phyloP scores from a whole-genome alignment of 805 yeast species.

The Barnettozyma sucrosica region DNA sequence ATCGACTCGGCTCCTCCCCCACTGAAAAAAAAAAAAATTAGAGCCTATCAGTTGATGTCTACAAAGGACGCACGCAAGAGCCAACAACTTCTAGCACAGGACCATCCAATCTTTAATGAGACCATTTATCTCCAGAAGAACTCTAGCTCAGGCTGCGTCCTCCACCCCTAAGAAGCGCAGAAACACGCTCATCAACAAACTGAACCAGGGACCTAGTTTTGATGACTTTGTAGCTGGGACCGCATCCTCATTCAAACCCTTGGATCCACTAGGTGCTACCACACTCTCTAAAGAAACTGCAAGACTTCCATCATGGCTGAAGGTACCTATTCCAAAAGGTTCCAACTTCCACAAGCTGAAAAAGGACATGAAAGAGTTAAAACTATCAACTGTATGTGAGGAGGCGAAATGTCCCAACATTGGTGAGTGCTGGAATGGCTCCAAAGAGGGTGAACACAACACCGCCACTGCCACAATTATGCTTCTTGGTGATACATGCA shows the following conservation, averaged over 20 bases:
- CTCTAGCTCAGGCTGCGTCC: conserved; percentile 5
- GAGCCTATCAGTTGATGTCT: neutral
- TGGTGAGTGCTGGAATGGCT: conserved; percentile 87
- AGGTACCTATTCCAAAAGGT: conserved; percentile 97
- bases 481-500: conserved; percentile 98
- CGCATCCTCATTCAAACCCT: conserved; percentile 48
- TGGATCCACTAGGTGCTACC: conserved; percentile 77
- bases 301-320: conserved; percentile 86
- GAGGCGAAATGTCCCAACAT: conserved; percentile 99
- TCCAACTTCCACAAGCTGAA: conserved; percentile 73
- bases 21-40: too few species aligned
- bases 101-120: neutral
- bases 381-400: conserved; percentile 93
- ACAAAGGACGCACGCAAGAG: neutral
- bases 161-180: conserved; percentile 7
- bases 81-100: neutral
- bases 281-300: conserved; percentile 33
- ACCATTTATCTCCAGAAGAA: conserved; percentile 1
- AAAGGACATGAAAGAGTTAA: conserved; percentile 80
- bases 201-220: conserved; percentile 86
- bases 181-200: conserved; percentile 2
- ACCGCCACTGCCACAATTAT: conserved; percentile 97
- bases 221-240: conserved; percentile 84
- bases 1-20: neutral
- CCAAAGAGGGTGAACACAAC: conserved; percentile 71